Percentiles rank a stretch among this genome's conserved stretches.
phyloP scores from a whole-genome alignment of 2,329 filamentous ascomycete species.

The Daldinia eschscholtzii region DNA sequence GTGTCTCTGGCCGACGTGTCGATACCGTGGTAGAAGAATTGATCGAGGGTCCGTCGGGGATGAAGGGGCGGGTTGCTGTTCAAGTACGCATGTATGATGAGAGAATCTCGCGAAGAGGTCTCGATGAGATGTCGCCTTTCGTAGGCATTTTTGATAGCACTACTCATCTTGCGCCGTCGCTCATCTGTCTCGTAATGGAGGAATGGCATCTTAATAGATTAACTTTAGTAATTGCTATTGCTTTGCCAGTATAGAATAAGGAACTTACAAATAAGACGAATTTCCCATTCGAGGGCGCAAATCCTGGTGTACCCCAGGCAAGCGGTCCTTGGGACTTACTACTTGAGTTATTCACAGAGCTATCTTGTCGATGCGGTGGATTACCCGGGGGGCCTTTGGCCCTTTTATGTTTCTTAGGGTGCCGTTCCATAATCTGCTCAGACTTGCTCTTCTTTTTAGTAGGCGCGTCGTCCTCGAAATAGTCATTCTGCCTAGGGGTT shows the following conservation, averaged over 20 bases:
- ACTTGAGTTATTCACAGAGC: conserved; percentile 37
- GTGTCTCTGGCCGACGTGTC: conserved; percentile 70
- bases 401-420: conserved; percentile 52
- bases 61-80: conserved; percentile 63
- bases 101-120: conserved; percentile 56
- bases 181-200: conserved; percentile 73
- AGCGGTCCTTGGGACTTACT: conserved; percentile 40
- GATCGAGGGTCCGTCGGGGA: conserved; percentile 72
- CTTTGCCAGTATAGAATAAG: background rate
- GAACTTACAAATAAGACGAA: conserved; percentile 55
- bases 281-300: conserved; percentile 52
- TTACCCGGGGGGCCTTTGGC: conserved; percentile 55
- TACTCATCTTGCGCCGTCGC: conserved; percentile 67
- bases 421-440: conserved; percentile 54
- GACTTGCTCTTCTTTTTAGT: conserved; percentile 55
- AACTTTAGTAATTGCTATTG: conserved; percentile 31
- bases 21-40: conserved; percentile 75
- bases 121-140: conserved; percentile 49
- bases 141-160: conserved; percentile 58
- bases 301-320: conserved; percentile 50
- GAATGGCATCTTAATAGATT: conserved; percentile 70
- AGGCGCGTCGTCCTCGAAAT: conserved; percentile 41
- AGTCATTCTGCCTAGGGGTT: conserved; percentile 43
- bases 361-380: conserved; percentile 53
- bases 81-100: conserved; percentile 63